Evolutionary conservation across 768 basidiomycete species (phyloP).

Genomic region (Amanita pallidorosea): DNA sequence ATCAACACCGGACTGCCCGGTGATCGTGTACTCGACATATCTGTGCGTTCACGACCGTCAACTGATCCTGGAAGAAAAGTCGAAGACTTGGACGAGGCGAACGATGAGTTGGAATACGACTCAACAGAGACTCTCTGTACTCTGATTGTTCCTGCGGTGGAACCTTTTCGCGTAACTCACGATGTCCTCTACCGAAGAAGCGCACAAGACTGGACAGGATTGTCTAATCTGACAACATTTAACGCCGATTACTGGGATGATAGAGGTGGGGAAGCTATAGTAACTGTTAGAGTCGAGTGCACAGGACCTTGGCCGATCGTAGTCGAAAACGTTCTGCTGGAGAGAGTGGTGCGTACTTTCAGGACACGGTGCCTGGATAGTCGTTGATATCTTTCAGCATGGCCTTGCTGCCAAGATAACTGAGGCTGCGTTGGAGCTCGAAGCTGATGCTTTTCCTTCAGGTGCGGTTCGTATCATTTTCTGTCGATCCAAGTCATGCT

Average conservation of each 20-base stretch:
- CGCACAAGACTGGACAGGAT: conserved; percentile 27
- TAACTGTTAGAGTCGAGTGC: conserved; percentile 41
- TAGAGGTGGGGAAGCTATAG: conserved; percentile 44
- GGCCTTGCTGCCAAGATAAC: conserved; percentile 34
- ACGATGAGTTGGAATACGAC: conserved; percentile 15
- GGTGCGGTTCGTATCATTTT: conserved; percentile 17
- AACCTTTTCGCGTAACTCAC: conserved; percentile 46
- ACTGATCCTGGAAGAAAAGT: conserved; percentile 10
- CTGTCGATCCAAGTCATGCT: background rate
- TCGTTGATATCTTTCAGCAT: conserved; percentile 21
- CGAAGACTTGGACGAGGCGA: conserved; percentile 11
- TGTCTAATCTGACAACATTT: conserved; percentile 44
- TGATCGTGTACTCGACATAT: conserved; percentile 71
- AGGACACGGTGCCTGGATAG: background rate
- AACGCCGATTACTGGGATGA: conserved; percentile 43
- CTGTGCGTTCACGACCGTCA: conserved; percentile 49
- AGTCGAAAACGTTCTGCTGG: conserved; percentile 37
- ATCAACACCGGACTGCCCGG: conserved; percentile 52
- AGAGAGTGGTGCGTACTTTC: conserved; percentile 31
- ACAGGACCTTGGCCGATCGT: conserved; percentile 45
- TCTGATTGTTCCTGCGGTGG: conserved; percentile 53
- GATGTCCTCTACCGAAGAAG: conserved; percentile 43
- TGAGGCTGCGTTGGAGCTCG: conserved; percentile 40
- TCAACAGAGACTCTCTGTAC: conserved; percentile 54
- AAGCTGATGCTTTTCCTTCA: conserved; percentile 34